Evolutionary conservation across 352 stramenopile species (phyloP), one percentile per base, ranked within the genome.

Genomic region (Blastocystis hominis): DNA sequence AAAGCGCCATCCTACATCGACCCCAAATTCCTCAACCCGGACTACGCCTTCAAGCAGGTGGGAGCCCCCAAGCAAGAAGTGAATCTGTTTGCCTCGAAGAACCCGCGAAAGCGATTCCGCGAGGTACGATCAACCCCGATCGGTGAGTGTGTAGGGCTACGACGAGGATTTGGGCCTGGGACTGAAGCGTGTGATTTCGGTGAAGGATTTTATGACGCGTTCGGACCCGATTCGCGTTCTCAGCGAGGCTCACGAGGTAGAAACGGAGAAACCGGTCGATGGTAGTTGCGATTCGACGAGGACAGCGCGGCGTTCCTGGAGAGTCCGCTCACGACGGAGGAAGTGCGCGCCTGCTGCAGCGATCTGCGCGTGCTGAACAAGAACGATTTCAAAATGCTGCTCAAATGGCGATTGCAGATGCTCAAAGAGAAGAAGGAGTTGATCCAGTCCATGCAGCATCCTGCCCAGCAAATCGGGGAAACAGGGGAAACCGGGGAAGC

Each of bases 361-460:
- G 94, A 98, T 91, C 92, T 99, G 3, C 97, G 98, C 91, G 94
- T 99, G 7, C 92, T 99, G 15, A 97, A 97, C 66, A 98, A 98
- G 75, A 89, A 91, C 5, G 97, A 99, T 86, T 98, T 99, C 80
- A 98, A 98, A 90, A 91, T 91, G 36, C 88, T 99, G 30, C 90
- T 99, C 10, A 97, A 95, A 75, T 99, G 97, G 97, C 93, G 97
- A 24, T 91, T 95, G 4, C 95, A 96, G 47, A 97, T 98, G 92
- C 88, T 76, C 86, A 88, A 72, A 54, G 15, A 76, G 42, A 24
- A 63, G 24, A 75, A 88, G 47, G 61, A 90, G 24, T n/a, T 77
- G 69, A 46, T 20, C 17, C 42, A 89, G 3, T 64, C 90, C 10
- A 70, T 50, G 34, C 40, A 17, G 10, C 10, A 10, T 10, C 9